Base-by-base conservation (phyloP, 176 grass and related monocot genomes). In the Avena eriantha region DNA sequence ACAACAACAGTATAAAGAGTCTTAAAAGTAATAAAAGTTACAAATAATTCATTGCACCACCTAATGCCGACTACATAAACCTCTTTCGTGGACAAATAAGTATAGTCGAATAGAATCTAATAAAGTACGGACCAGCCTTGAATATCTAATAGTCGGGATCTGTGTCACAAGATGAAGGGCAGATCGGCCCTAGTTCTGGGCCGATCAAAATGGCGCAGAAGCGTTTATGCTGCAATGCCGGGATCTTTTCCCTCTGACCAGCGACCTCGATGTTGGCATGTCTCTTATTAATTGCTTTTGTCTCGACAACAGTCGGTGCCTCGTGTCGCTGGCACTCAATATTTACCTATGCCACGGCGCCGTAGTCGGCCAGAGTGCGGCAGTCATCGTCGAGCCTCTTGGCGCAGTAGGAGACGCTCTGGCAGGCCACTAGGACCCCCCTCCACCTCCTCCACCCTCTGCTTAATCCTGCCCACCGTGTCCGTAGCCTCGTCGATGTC, bases 381-480 rank as follows among this genome's bases (percentile, higher is more conserved):
- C 29, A 29, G 29, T 29, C 29, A 29, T 71, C 36, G 9, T 45
- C 68, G 3, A 71, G 36, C 8, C n/a, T 19, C 18, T 71, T 1
- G 18, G 1, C 68, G 5, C 0, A 8, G 35, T 43, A n/a, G 9
- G 0, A 43, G 36, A n/a, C 4, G 1, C 4, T 18, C 17, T n/a
- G 68, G 36, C 36, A 45, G 17, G 36, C 68, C 18, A 41, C 34
- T 1, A 35, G 68, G 68, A 71, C 1, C 35, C 68, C 68, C 36
- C 35, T 43, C 68, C 0, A 19, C 68, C 18, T n/a, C 36, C 68
- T 71, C 18, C 9, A 71, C 3, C 8, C 35, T 35, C 68, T 71
- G 35, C 68, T 71, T 71, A 16, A 71, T 71, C 68, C 35, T 71
- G 10, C 67, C 67, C 34, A 70, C 35, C 17, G 67, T 70, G 17